A percentile compares a stretch with the other conserved stretches of the same genome.
These are phyloP conservation scores for Rhodamnia argentea DNA, from an alignment of 345 rosid species.

Conservation along the genomic window DNA sequence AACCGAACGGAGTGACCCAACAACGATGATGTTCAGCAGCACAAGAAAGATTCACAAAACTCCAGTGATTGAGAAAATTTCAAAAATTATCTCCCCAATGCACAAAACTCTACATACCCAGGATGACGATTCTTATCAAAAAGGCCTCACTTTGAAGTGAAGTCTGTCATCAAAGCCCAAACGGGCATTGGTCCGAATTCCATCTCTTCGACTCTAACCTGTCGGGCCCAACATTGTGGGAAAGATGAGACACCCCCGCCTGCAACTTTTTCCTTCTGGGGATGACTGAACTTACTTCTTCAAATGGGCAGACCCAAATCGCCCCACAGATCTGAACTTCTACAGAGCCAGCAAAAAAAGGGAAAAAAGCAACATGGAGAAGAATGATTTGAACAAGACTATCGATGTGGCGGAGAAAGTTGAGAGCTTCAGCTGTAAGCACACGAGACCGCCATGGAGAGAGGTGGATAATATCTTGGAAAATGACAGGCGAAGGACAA, in stretches of 20 bases:
- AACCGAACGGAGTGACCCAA: background rate
- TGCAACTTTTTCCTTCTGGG: background rate
- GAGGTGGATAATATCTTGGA: background rate
- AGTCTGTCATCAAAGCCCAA: background rate
- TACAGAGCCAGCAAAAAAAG: background rate
- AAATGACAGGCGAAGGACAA: background rate
- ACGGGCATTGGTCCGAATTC: background rate
- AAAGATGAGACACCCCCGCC: background rate
- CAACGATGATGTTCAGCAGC: background rate
- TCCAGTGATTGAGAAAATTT: background rate
- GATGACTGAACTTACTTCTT: background rate
- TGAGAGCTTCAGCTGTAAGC: background rate
- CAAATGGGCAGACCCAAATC: background rate
- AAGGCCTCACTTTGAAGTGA: background rate
- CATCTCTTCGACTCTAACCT: background rate
- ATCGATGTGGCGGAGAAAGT: background rate
- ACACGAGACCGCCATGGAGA: background rate
- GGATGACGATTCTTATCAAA: background rate
- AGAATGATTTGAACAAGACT: background rate
- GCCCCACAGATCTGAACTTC: background rate
- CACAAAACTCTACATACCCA: background rate
- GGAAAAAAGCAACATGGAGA: background rate
- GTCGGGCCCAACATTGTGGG: background rate
- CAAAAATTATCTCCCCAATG: background rate
- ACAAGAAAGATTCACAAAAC: background rate